These are phyloP conservation scores for Pseudocercospora musae DNA, from an alignment of 2,329 filamentous ascomycete genomes.

Conservation along the genomic window DNA sequence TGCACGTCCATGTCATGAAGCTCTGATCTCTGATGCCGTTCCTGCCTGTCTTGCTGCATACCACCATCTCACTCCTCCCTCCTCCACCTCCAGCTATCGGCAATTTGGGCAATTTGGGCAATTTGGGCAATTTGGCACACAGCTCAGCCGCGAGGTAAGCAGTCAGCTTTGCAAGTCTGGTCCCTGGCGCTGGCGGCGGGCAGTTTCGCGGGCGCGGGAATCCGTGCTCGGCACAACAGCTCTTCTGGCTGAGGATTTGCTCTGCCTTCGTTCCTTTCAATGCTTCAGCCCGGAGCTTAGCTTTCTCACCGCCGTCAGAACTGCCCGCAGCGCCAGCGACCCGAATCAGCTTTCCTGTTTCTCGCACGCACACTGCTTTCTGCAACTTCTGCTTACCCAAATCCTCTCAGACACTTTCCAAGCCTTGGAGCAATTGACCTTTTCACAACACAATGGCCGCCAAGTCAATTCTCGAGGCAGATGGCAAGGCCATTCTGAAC, in stretches of 20 bases:
- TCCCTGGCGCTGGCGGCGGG: constrained; percentile 5
- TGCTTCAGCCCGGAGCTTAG: constrained; percentile 11
- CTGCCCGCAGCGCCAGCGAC: constrained; percentile 9
- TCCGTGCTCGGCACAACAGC: neutral
- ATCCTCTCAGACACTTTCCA: neutral
- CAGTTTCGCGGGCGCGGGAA: neutral
- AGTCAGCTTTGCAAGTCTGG: constrained; percentile 8
- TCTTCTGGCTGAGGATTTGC: no score
- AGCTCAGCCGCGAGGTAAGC: constrained; percentile 10
- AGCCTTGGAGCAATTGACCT: neutral
- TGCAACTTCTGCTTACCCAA: constrained; percentile 25
- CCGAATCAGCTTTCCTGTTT: constrained; percentile 1
- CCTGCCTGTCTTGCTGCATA: neutral
- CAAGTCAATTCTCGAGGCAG: constrained; percentile 97
- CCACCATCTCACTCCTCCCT: neutral
- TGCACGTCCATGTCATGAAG: neutral
- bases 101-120: no score
- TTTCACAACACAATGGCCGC: constrained; percentile 67
- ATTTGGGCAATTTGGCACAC: no score
- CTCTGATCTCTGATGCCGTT: no score
- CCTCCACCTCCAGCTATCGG: constrained; percentile 4
- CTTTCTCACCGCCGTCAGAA: constrained; percentile 7
- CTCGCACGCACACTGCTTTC: constrained; percentile 3
- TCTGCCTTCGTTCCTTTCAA: constrained; percentile 4
- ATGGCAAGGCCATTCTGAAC: constrained; percentile 99